These are phyloP conservation scores for Backusella mclennaniae DNA, from an alignment of 192 early-diverging fungal genomes.

Conservation along the genomic window DNA sequence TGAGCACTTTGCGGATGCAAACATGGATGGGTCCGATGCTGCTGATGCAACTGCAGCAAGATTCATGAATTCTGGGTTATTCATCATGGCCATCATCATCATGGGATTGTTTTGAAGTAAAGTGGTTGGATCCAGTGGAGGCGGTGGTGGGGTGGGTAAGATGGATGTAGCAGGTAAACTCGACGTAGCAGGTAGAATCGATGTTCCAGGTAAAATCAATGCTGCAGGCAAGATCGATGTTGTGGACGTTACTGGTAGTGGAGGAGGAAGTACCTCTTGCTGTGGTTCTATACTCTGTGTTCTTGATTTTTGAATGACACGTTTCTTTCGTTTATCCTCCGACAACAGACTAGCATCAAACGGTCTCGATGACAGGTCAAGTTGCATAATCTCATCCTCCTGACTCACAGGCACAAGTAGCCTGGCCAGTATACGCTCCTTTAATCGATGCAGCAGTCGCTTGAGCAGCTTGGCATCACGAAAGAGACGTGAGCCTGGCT, in stretches of 20 bases:
- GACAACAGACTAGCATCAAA: constrained; percentile 8
- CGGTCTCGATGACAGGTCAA: constrained; percentile 4
- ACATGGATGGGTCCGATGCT: not conserved
- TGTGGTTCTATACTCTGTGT: constrained; percentile 12
- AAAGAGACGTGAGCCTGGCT: constrained; percentile 79
- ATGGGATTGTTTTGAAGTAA: not conserved
- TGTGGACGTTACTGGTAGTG: not conserved
- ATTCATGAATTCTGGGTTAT: not conserved
- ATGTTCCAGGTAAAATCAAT: no score
- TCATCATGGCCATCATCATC: not conserved
- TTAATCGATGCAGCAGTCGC: constrained; percentile 30
- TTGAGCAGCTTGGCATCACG: constrained; percentile 64
- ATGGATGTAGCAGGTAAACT: not conserved
- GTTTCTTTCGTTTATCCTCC: not conserved
- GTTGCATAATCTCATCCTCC: constrained; percentile 18
- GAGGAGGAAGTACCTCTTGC: not conserved
- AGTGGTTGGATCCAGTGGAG: not conserved
- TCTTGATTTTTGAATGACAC: not conserved
- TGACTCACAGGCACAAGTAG: constrained; percentile 16
- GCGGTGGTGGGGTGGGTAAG: not conserved
- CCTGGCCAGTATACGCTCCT: constrained; percentile 21
- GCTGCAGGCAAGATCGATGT: not conserved
- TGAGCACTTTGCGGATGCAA: not conserved
- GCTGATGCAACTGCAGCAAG: not conserved
- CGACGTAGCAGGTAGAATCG: no score